These are phyloP conservation scores for Camelina sativa DNA, from an alignment of 345 rosid species.

Conservation along the genomic window DNA sequence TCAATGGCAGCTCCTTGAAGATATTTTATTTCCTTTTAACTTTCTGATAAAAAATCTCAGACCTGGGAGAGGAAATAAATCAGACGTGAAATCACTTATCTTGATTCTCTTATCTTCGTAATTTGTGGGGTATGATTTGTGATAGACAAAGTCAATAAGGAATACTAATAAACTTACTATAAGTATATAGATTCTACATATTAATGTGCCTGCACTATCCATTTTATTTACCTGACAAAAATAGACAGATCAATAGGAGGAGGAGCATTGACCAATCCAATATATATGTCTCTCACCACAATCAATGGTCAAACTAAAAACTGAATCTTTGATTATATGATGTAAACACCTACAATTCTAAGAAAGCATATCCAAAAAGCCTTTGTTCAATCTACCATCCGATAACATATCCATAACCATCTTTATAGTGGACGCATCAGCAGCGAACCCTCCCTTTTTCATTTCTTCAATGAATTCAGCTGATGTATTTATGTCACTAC, in stretches of 20 bases:
- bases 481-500: neutral
- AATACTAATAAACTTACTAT: conserved; percentile 12
- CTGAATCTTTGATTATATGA: too few species aligned
- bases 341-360: too few species aligned
- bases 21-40: conserved; percentile 3
- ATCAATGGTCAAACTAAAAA: neutral
- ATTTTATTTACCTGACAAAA: neutral
- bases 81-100: conserved; percentile 35
- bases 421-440: neutral
- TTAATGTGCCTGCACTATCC: conserved; percentile 36
- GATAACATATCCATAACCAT: conserved; percentile 4
- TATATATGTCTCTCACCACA: neutral
- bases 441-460: neutral
- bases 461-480: conserved; percentile 21
- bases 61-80: conserved; percentile 18
- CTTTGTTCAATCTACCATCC: neutral
- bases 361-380: conserved; percentile 3
- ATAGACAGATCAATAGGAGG: neutral
- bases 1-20: conserved; percentile 29
- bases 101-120: conserved; percentile 2
- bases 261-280: neutral
- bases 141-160: conserved; percentile 28
- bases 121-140: neutral
- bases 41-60: conserved; percentile 34
- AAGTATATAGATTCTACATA: conserved; percentile 4